Conservation (phyloP, 1,284 basidiomycete genomes). For the Rugosomyces carneus region DNA sequence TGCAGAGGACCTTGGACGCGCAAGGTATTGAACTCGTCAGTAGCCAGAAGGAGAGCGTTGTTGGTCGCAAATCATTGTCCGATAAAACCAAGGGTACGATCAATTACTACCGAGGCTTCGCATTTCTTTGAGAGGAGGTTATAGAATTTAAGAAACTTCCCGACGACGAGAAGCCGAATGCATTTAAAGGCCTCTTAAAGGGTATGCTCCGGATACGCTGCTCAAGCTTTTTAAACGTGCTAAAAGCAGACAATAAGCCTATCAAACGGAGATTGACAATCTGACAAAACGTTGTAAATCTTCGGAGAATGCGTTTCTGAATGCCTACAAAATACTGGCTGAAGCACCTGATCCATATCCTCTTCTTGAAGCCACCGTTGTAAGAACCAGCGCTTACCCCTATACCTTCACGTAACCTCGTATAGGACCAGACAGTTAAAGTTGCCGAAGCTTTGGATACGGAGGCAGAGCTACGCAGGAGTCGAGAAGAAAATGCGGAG, state of each 20-base stretch:
- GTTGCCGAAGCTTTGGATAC: conserved; percentile 74
- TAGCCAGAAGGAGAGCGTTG: conserved; percentile 92
- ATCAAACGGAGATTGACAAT: conserved; percentile 94
- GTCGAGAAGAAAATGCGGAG: conserved; percentile 77
- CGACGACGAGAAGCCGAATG: conserved; percentile 77
- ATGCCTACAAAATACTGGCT: conserved; percentile 88
- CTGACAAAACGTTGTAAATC: conserved; percentile 88
- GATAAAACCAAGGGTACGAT: conserved; percentile 85
- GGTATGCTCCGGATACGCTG: conserved; percentile 34
- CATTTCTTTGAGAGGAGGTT: conserved; percentile 3
- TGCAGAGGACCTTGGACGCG: conserved; percentile 88
- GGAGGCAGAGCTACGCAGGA: conserved; percentile 63
- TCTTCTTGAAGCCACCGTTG: conserved; percentile 87
- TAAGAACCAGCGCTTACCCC: conserved; percentile 29
- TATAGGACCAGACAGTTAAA: conserved; percentile 83
- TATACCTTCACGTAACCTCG: not conserved
- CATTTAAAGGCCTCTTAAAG: conserved; percentile 86
- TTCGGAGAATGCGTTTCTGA: conserved; percentile 91
- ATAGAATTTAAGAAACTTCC: conserved; percentile 92
- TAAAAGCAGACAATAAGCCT: conserved; percentile 47
- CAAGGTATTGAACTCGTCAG: conserved; percentile 95
- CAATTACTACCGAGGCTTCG: not conserved
- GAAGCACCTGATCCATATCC: conserved; percentile 97
- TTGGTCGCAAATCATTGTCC: conserved; percentile 88
- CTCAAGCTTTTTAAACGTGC: not conserved